Percentiles rank a stretch among this genome's conserved stretches.
These are phyloP conservation scores for Pichia sp. DNA, from an alignment of 1,139 yeast genomes.

Conservation along the genomic window DNA sequence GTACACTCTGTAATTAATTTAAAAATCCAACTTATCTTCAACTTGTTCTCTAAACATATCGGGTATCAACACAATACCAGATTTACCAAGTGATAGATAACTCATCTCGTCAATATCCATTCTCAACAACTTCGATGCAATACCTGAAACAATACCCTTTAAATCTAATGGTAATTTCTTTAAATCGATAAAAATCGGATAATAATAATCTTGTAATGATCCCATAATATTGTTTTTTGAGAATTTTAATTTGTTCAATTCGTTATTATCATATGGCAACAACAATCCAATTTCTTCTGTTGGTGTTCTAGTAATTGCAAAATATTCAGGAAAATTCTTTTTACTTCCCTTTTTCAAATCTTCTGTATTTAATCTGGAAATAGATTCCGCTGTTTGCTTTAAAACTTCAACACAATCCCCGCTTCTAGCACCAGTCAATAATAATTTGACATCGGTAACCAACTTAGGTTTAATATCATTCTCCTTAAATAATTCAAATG, in stretches of 20 bases:
- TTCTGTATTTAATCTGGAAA: conserved; percentile 34
- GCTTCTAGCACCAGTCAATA: conserved; percentile 63
- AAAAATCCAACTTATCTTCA: conserved; percentile 6
- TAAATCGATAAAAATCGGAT: conserved; percentile 59
- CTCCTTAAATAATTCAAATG: conserved; percentile 43
- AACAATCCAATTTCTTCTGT: conserved; percentile 54
- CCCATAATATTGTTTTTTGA: conserved; percentile 48
- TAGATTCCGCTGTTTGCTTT: conserved; percentile 34
- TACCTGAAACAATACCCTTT: conserved; percentile 68
- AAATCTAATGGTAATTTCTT: conserved; percentile 56
- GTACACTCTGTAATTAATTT: too few species aligned
- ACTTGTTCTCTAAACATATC: conserved; percentile 36
- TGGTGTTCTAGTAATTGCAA: conserved; percentile 58
- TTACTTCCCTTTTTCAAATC: conserved; percentile 23
- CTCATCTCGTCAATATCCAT: conserved; percentile 47
- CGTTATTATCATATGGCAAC: conserved; percentile 45
- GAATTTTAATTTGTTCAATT: conserved; percentile 41
- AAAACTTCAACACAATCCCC: conserved; percentile 45
- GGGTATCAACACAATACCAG: conserved; percentile 61
- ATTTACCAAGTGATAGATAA: conserved; percentile 60
- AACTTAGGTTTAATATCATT: conserved; percentile 46
- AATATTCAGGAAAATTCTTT: conserved; percentile 43
- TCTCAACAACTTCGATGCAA: conserved; percentile 48
- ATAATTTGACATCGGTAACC: conserved; percentile 40
- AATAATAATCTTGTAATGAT: conserved; percentile 53